Base-by-base conservation (phyloP, 768 basidiomycete species). In the Mycena vitilis region DNA sequence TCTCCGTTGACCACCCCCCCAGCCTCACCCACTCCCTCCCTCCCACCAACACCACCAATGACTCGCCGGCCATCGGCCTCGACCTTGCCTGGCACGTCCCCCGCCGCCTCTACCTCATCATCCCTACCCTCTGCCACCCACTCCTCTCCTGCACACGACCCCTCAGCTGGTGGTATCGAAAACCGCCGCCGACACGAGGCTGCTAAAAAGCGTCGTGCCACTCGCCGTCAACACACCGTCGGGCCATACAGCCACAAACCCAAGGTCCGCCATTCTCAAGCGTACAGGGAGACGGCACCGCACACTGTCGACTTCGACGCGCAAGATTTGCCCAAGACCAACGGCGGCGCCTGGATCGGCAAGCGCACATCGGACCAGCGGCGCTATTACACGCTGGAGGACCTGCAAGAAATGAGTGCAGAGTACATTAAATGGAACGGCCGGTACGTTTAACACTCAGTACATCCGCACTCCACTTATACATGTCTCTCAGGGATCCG, bases 371-470 rank as follows among this genome's bases (percentile, higher is more conserved):
- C 22, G 2, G 5, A 22, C 55, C 3, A n/a, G n/a, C n/a, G n/a
- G n/a, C n/a, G n/a, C n/a, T n/a, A n/a, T n/a, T n/a, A n/a, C n/a
- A n/a, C n/a, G n/a, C n/a, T n/a, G n/a, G n/a, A n/a, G n/a, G n/a
- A n/a, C n/a, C n/a, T n/a, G n/a, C n/a, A n/a, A n/a, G n/a, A n/a
- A n/a, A n/a, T n/a, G n/a, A n/a, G n/a, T n/a, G n/a, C n/a, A n/a
- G 40, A 57, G 20, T 38, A 40, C 37, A 18, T 57, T n/a, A 18
- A 57, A 18, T 57, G 55, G 55, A 42, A 57, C 16, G 55, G 55
- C 18, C 10, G 22, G 55, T 57, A 42, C 2, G 55, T n/a, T n/a
- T n/a, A n/a, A n/a, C 38, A n/a, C n/a, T n/a, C n/a, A n/a, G n/a
- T n/a, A n/a, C n/a, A n/a, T n/a, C n/a, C n/a, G n/a, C n/a, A n/a